phyloP scores from a whole-genome alignment of 441 rosid species.

The Manihot esculenta region DNA sequence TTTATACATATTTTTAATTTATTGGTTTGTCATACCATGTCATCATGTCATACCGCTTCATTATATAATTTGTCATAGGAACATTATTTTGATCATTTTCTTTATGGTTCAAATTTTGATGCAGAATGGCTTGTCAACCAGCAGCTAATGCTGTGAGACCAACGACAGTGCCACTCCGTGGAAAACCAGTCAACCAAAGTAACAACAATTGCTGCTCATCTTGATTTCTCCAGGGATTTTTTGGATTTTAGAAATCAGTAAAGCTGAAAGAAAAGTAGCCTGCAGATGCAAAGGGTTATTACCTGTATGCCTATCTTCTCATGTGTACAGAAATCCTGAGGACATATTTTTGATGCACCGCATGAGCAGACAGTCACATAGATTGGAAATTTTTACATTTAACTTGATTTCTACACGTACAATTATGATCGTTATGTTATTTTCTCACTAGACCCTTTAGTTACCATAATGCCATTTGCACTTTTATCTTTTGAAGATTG shows the following conservation, averaged over 20 bases:
- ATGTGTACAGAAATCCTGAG: not conserved
- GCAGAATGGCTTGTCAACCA: conserved; percentile 26
- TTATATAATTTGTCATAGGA: too few relatives aligned
- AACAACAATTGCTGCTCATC: conserved; percentile 13
- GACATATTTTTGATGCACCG: not conserved
- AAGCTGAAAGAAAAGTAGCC: not conserved
- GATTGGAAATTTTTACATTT: not conserved
- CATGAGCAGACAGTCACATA: not conserved
- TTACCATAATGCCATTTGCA: not conserved
- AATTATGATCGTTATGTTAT: not conserved
- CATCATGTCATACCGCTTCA: too few relatives aligned
- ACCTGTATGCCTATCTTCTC: not conserved
- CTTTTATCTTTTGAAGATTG: not conserved
- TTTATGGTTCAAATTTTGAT: not conserved
- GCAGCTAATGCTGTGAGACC: conserved; percentile 13
- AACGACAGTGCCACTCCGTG: conserved; percentile 20
- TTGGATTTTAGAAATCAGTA: not conserved
- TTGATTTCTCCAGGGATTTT: not conserved
- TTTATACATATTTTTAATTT: too few relatives aligned
- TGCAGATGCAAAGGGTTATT: not conserved
- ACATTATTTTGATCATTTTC: not conserved
- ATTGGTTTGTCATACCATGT: too few relatives aligned
- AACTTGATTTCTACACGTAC: not conserved
- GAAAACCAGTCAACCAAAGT: conserved; percentile 21
- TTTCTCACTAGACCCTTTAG: not conserved